These are phyloP conservation scores for Alternaria triticina DNA, from an alignment of 2,329 filamentous ascomycete genomes.

Conservation along the genomic window DNA sequence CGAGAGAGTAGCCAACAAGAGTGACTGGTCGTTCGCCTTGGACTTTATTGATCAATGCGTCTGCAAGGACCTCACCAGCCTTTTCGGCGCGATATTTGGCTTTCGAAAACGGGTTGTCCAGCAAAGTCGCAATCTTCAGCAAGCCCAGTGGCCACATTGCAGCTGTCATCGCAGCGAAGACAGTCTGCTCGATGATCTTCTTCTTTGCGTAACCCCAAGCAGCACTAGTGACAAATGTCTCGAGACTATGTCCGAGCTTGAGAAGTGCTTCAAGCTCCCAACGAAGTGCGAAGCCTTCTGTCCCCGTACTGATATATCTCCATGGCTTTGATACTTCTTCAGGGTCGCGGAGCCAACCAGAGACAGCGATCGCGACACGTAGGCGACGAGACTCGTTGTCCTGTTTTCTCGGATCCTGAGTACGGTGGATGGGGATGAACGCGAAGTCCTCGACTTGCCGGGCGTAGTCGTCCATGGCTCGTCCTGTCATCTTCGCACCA, in stretches of 20 bases:
- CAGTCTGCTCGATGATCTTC: slow-evolving; percentile 72
- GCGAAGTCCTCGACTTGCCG: slow-evolving; percentile 88
- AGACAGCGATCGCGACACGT: slow-evolving; percentile 81
- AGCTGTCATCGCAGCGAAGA: slow-evolving; percentile 56
- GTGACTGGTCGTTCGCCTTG: slow-evolving; percentile 84
- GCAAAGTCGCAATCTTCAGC: slow-evolving; percentile 58
- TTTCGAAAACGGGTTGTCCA: slow-evolving; percentile 84
- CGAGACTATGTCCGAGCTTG: slow-evolving; percentile 78
- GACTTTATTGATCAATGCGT: slow-evolving; percentile 79
- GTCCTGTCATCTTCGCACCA: slow-evolving; percentile 78
- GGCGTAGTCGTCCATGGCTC: slow-evolving; percentile 88
- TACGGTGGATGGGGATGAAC: slow-evolving; percentile 70
- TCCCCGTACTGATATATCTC: slow-evolving; percentile 73
- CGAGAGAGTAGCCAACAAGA: slow-evolving; percentile 80
- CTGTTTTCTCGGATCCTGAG: slow-evolving; percentile 55
- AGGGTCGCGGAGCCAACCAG: slow-evolving; percentile 78
- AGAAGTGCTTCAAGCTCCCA: slow-evolving; percentile 82
- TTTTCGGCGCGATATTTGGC: slow-evolving; percentile 80
- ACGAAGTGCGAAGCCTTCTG: slow-evolving; percentile 81
- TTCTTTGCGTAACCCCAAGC: slow-evolving; percentile 80
- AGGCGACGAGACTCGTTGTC: slow-evolving; percentile 60
- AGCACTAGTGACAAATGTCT: slow-evolving; percentile 76
- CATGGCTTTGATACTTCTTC: slow-evolving; percentile 79
- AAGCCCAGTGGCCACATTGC: slow-evolving; percentile 58
- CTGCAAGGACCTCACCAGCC: slow-evolving; percentile 78